Evolutionary conservation across 2,329 filamentous ascomycete genomes (phyloP).

Genomic region (Calonectria pteridis): DNA sequence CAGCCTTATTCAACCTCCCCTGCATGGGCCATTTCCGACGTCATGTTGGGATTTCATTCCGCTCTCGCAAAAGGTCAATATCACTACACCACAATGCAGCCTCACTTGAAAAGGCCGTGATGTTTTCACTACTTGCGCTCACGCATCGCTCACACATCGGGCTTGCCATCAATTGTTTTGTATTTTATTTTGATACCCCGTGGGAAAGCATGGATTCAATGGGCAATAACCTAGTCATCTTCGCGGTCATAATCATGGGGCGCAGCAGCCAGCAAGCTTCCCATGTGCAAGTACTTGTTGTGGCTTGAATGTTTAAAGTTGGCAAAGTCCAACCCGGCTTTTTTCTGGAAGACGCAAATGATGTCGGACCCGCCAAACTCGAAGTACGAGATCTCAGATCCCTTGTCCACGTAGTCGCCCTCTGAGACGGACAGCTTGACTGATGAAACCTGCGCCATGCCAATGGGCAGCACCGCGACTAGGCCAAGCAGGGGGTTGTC

Average conservation of each 20-base stretch:
- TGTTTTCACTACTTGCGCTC: not conserved
- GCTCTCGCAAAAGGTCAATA: not conserved
- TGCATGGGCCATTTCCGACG: not conserved
- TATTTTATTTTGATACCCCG: not conserved
- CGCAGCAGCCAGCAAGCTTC: conserved; percentile 32
- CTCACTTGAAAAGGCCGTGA: not conserved
- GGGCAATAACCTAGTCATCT: not conserved
- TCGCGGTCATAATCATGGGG: not conserved
- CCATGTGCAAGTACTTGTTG: conserved; percentile 35
- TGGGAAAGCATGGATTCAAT: not conserved
- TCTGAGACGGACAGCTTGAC: conserved; percentile 48
- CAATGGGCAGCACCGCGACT: conserved; percentile 57
- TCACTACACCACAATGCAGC: not conserved
- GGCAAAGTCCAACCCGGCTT: conserved; percentile 30
- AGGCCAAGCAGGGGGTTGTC: conserved; percentile 50
- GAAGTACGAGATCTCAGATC: conserved; percentile 57
- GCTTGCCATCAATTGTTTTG: not conserved
- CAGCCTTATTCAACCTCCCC: not conserved
- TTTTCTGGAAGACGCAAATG: conserved; percentile 53
- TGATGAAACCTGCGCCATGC: conserved; percentile 59
- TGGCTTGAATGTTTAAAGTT: conserved; percentile 34
- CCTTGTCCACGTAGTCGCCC: conserved; percentile 50
- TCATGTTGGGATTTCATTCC: not conserved
- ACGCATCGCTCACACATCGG: not conserved
- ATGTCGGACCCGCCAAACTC: conserved; percentile 59